Evolutionary conservation across 352 stramenopile genomes (phyloP).

Genomic region (Phytopythium oedochilum): DNA sequence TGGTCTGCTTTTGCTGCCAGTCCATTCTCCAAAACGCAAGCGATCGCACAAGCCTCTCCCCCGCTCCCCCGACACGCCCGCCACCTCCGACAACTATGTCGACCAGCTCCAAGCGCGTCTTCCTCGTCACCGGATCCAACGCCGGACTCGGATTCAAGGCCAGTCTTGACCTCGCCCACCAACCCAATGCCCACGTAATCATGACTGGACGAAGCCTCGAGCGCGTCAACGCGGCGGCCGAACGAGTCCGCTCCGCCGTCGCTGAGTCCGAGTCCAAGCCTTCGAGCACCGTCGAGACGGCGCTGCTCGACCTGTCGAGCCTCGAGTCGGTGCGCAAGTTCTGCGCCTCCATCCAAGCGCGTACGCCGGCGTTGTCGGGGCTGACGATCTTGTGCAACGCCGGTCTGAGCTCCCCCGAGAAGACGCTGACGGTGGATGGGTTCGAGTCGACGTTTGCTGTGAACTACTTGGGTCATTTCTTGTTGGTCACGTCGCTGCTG

Average conservation of each 20-base stretch:
- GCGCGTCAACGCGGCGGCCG: constrained; percentile 15
- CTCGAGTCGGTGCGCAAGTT: constrained; percentile 21
- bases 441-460: constrained; percentile 31
- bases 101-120: constrained; percentile 13
- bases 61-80: not conserved
- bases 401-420: constrained; percentile 16
- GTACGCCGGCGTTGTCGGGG: constrained; percentile 12
- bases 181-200: constrained; percentile 21
- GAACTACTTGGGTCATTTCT: constrained; percentile 41
- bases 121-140: constrained; percentile 33
- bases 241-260: constrained; percentile 2
- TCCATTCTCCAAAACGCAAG: not conserved
- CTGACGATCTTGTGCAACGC: constrained; percentile 38
- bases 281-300: constrained; percentile 13
- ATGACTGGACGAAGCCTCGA: constrained; percentile 20
- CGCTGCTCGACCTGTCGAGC: constrained; percentile 28
- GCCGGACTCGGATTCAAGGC: constrained; percentile 24
- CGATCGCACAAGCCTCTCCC: not conserved
- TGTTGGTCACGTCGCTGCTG: constrained; percentile 20
- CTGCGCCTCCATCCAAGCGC: constrained; percentile 3
- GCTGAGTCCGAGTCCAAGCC: not conserved
- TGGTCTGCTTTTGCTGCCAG: too few species aligned
- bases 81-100: not conserved
- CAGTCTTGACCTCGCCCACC: constrained; percentile 16
- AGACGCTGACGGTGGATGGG: constrained; percentile 20